These are phyloP conservation scores for Paraglomus occultum DNA, from an alignment of 192 early-diverging fungal species.

Conservation along the genomic window DNA sequence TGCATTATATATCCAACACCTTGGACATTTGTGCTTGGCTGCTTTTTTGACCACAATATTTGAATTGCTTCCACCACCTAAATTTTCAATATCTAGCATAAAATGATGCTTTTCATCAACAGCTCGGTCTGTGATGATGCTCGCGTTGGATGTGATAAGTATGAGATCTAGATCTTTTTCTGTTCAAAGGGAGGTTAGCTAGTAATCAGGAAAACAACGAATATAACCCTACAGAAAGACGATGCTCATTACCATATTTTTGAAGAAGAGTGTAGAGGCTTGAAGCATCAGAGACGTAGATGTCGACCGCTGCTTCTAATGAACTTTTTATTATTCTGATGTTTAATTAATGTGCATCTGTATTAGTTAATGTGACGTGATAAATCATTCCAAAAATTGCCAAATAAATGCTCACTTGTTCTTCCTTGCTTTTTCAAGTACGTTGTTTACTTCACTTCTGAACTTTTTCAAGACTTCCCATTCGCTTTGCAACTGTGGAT, in stretches of 20 bases:
- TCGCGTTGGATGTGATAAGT: slow-evolving; percentile 49
- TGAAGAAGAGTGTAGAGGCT: slow-evolving; percentile 22
- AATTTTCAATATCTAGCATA: neutral
- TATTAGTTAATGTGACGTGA: neutral
- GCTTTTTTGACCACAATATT: slow-evolving; percentile 52
- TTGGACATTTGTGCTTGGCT: slow-evolving; percentile 67
- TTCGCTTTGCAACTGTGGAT: slow-evolving; percentile 40
- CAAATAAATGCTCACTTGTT: slow-evolving; percentile 41
- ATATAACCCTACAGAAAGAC: neutral
- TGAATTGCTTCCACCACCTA: slow-evolving; percentile 5
- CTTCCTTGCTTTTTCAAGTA: slow-evolving; percentile 51
- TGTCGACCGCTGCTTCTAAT: slow-evolving; percentile 48
- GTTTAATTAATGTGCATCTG: neutral
- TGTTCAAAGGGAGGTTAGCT: slow-evolving; percentile 19
- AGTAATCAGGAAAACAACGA: slow-evolving; percentile 6
- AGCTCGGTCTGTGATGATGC: slow-evolving; percentile 19
- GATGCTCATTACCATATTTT: neutral
- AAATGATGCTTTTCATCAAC: neutral
- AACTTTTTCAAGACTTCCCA: slow-evolving; percentile 45
- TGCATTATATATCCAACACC: slow-evolving; percentile 73
- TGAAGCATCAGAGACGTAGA: slow-evolving; percentile 28
- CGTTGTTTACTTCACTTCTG: slow-evolving; percentile 48
- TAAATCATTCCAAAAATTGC: neutral
- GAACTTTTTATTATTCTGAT: slow-evolving; percentile 46
- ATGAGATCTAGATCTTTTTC: slow-evolving; percentile 45